These are phyloP conservation scores for Ustilago shanxiensis DNA, from an alignment of 1,284 basidiomycete species.

Conservation along the genomic window DNA sequence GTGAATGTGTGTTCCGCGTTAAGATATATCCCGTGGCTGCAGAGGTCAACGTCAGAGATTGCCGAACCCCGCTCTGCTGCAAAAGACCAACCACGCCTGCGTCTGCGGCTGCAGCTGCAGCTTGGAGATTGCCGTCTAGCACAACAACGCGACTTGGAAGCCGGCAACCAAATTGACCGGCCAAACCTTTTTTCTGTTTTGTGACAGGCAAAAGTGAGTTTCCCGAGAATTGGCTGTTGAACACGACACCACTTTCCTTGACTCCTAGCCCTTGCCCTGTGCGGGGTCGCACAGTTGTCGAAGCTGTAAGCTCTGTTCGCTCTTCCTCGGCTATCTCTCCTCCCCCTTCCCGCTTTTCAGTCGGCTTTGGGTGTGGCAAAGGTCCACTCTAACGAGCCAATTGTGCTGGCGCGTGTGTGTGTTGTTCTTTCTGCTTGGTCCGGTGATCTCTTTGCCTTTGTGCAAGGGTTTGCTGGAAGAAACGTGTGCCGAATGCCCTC, in stretches of 20 bases:
- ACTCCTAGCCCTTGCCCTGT: conserved; percentile 18
- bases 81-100: no score
- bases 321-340: conserved; percentile 37
- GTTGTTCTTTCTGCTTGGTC: conserved; percentile 16
- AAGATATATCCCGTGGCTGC: conserved; percentile 6
- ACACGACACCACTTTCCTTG: conserved; percentile 15
- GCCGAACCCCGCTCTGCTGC: conserved; percentile 14
- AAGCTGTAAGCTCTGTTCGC: not conserved
- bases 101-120: not conserved
- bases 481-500: not conserved
- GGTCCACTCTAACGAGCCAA: not conserved
- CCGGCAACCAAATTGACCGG: conserved; percentile 45
- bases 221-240: conserved; percentile 12
- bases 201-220: conserved; percentile 3
- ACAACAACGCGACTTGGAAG: not conserved
- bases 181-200: not conserved
- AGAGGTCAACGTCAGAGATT: conserved; percentile 1
- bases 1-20: not conserved
- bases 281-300: conserved; percentile 5
- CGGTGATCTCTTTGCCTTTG: conserved; percentile 25
- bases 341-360: not conserved
- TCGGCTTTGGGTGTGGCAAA: conserved; percentile 18
- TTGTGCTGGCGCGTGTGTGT: no score
- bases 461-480: conserved; percentile 15
- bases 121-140: not conserved